phyloP scores from a whole-genome alignment of 106 monocot species.

The Amphibolis antarctica region DNA sequence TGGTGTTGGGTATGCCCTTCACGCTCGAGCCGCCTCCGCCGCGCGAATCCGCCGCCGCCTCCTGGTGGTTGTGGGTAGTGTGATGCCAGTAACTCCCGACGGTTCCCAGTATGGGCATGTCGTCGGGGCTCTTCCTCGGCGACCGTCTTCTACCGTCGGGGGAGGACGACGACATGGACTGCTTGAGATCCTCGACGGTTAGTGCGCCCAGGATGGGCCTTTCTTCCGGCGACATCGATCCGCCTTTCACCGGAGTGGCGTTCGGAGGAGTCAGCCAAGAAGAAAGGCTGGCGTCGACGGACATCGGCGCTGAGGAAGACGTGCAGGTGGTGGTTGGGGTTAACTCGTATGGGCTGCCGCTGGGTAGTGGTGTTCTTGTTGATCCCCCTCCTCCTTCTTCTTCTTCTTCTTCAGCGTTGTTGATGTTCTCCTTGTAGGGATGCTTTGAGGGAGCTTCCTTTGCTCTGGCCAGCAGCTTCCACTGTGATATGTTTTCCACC shows the following conservation, averaged over 20 bases:
- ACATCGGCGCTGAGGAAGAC: background rate
- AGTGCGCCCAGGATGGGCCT: conserved; percentile 74
- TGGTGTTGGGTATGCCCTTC: conserved; percentile 58
- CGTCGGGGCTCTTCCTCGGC: conserved; percentile 51
- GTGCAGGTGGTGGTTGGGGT: conserved; percentile 3
- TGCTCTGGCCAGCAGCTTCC: conserved; percentile 45
- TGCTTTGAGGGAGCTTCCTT: conserved; percentile 12
- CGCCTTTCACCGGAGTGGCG: background rate
- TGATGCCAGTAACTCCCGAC: conserved; percentile 70
- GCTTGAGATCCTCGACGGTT: conserved; percentile 64
- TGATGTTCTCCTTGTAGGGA: conserved; percentile 36
- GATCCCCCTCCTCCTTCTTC: too few species aligned
- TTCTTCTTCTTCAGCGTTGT: conserved; percentile 4
- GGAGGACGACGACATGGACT: conserved; percentile 34
- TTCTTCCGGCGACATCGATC: conserved; percentile 43
- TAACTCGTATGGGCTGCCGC: conserved; percentile 13
- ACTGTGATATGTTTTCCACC: conserved; percentile 54
- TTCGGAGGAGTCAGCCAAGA: conserved; percentile 47
- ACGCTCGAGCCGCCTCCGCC: conserved; percentile 3
- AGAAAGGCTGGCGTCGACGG: conserved; percentile 82
- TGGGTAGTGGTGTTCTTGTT: background rate
- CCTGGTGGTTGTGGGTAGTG: conserved; percentile 9
- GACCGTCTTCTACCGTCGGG: too few species aligned
- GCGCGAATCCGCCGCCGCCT: conserved; percentile 13
- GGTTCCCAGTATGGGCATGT: conserved; percentile 64